Base-by-base conservation (phyloP, 768 basidiomycete genomes). In the Suillus subalutaceus region DNA sequence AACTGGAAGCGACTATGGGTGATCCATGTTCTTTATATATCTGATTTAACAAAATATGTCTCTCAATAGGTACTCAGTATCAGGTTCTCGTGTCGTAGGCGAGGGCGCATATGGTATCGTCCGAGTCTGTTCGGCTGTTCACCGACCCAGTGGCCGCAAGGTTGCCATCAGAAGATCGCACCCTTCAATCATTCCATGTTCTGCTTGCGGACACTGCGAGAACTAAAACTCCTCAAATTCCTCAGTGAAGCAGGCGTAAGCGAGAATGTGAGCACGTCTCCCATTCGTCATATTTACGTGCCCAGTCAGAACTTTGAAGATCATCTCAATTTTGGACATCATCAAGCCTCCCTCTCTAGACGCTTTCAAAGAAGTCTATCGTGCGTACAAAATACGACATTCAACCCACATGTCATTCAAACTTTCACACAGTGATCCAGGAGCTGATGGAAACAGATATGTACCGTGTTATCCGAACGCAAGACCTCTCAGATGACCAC, bases 131-230 rank as follows among this genome's bases (percentile, higher is more conserved):
- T 96, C 96, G 26, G 96, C 96, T 6, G 81, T 95, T 4, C 96
- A 99, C 75, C 77, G 87, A 67, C 90, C 94, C 2, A 93, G 92
- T 62, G 89, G 90, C 62, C 90, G 93, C 66, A 94, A 94, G 78
- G 97, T 99, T 67, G 96, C 96, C 63, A 96, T 97, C 84, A 97
- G 97, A 93, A 93, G 81, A 95, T 97, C 79, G 89, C 92, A 0
- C 95, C 95, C 6, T 97, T 97, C 71, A 95, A 97, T 76, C 95
- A 96, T 74, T 90, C 94, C 65, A 94, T 97, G 93, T 96, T 96
- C 80, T 94, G 93, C 74, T 83, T 96, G 75, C 83, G 90, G 60
- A 97, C 95, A n/a, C 83, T 96, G 61, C 87, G 95, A 68, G 95
- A 94, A 77, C 84, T 94, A 71, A 94, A 93, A 73, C 80, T 93